Evolutionary conservation across 108 stramenopile species (phyloP).

Genomic region (Cyclotella cryptica): DNA sequence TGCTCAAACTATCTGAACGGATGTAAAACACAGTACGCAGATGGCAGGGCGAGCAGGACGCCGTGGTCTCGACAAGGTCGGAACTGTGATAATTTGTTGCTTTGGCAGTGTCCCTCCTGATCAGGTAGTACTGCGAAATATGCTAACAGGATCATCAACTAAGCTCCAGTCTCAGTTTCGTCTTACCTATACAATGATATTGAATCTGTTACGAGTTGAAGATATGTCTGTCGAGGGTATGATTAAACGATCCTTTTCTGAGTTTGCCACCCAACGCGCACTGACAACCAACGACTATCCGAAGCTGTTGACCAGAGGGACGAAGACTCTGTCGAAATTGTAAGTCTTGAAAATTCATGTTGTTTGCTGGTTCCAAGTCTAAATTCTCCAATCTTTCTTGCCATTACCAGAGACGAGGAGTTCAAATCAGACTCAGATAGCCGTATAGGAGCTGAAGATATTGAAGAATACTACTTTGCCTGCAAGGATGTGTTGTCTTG

Average conservation of each 20-base stretch:
- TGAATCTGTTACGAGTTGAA: constrained; percentile 94
- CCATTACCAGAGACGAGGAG: constrained; percentile 54
- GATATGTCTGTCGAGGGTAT: constrained; percentile 96
- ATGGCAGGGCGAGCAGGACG: constrained; percentile 99
- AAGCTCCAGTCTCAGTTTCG: constrained; percentile 93
- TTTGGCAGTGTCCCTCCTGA: constrained; percentile 86
- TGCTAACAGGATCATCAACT: constrained; percentile 94
- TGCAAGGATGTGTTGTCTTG: constrained; percentile 53
- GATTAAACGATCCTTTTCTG: constrained; percentile 90
- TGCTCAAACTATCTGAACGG: background rate
- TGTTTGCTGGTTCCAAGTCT: background rate
- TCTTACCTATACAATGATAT: constrained; percentile 97
- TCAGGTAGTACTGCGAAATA: constrained; percentile 66
- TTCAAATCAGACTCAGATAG: constrained; percentile 57
- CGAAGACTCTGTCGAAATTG: constrained; percentile 74
- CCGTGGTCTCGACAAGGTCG: constrained; percentile 96
- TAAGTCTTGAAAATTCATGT: background rate
- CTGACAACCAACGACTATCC: constrained; percentile 92
- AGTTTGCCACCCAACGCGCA: constrained; percentile 95
- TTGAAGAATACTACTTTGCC: constrained; percentile 71
- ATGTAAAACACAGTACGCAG: constrained; percentile 91
- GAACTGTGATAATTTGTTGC: constrained; percentile 68
- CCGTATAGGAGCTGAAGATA: constrained; percentile 77
- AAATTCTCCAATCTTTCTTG: background rate
- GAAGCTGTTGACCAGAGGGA: constrained; percentile 78